phyloP scores from a whole-genome alignment of 2,329 filamentous ascomycete genomes.

The Alternaria ventricosa region DNA sequence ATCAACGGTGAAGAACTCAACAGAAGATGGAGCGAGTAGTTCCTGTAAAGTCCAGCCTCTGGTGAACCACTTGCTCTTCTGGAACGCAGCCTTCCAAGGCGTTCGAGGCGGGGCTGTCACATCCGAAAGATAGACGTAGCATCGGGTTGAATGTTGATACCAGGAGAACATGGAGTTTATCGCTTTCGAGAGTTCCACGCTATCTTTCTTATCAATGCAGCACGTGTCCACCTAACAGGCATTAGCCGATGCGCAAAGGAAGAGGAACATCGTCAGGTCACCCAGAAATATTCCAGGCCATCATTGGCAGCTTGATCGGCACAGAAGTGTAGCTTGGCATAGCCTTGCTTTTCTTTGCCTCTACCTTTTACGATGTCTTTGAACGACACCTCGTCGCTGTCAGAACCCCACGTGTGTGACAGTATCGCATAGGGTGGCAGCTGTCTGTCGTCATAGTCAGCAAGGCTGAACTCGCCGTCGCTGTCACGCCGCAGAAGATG shows the following conservation, averaged over 20 bases:
- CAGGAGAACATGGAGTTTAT: conserved; percentile 10
- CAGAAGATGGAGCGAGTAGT: background rate
- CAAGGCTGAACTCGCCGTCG: background rate
- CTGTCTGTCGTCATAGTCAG: background rate
- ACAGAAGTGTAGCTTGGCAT: conserved; percentile 14
- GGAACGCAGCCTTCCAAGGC: background rate
- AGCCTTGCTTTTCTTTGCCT: conserved; percentile 6
- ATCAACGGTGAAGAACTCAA: conserved; percentile 2
- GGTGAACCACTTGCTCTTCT: conserved; percentile 5
- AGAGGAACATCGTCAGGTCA: background rate
- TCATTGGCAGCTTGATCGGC: conserved; percentile 1
- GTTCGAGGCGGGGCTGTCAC: background rate
- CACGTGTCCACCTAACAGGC: background rate
- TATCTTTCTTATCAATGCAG: conserved; percentile 4
- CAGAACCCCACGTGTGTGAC: conserved; percentile 15
- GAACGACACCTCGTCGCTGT: conserved; percentile 10
- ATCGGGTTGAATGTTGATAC: background rate
- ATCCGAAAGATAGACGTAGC: conserved; percentile 11
- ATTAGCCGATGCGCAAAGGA: background rate
- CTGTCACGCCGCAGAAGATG: background rate
- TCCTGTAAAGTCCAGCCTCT: conserved; percentile 12
- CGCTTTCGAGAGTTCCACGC: background rate
- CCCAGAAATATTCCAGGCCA: background rate
- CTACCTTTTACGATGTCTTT: conserved; percentile 4
- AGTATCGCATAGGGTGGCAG: conserved; percentile 4